phyloP scores from a whole-genome alignment of 1,284 basidiomycete species.

The Mrakiaceae sp. region DNA sequence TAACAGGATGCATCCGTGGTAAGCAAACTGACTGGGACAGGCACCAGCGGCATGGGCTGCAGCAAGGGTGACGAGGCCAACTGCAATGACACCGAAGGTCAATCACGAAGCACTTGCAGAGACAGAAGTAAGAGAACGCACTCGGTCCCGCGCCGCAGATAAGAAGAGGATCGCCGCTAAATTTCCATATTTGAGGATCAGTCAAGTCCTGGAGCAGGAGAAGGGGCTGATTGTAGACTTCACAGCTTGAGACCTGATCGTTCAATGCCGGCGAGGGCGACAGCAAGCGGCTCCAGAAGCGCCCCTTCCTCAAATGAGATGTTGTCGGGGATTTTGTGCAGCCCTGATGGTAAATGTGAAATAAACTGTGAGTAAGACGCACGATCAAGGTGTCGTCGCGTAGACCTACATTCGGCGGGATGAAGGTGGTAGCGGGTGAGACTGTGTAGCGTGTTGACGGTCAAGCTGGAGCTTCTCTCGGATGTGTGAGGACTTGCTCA shows the following conservation, averaged over 20 bases:
- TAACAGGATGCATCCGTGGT: too few species aligned
- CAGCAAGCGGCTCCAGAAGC: slow-evolving; percentile 42
- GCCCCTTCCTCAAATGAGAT: slow-evolving; percentile 42
- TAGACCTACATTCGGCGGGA: too few species aligned
- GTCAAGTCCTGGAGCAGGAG: too few species aligned
- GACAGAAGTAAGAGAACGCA: not conserved
- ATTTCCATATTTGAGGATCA: too few species aligned
- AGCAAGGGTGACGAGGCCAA: slow-evolving; percentile 42
- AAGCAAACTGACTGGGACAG: slow-evolving; percentile 29
- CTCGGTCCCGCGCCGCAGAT: slow-evolving; percentile 25
- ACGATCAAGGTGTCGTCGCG: too few species aligned
- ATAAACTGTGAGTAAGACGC: not conserved
- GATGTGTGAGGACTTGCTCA: too few species aligned
- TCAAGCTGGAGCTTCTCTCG: too few species aligned
- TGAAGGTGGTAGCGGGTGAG: slow-evolving; percentile 1
- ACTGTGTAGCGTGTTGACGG: too few species aligned
- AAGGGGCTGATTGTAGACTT: too few species aligned
- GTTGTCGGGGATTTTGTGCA: slow-evolving; percentile 42
- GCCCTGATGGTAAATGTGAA: slow-evolving; percentile 31
- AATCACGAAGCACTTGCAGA: not conserved
- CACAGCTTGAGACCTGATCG: slow-evolving; percentile 36
- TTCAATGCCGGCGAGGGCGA: slow-evolving; percentile 43
- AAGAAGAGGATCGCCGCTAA: slow-evolving; percentile 36
- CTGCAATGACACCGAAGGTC: slow-evolving; percentile 29
- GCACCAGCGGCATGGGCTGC: slow-evolving; percentile 43